These are phyloP conservation scores for Gossypioides kirkii DNA, from an alignment of 345 rosid genomes.

Conservation along the genomic window DNA sequence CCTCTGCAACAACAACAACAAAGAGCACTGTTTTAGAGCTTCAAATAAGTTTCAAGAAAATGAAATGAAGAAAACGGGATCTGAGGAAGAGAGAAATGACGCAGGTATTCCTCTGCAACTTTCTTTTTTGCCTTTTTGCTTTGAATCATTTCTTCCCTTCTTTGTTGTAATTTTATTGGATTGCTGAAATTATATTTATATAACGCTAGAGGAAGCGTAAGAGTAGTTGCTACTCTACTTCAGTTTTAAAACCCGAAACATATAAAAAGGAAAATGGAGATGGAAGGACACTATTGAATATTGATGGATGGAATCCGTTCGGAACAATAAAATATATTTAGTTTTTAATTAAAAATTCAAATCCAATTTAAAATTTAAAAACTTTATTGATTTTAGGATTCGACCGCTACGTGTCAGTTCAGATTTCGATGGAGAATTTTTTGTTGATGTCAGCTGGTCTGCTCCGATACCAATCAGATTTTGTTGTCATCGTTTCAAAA, in stretches of 20 bases:
- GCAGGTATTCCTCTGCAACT: not conserved
- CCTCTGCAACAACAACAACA: too few relatives aligned
- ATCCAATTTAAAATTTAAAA: too few relatives aligned
- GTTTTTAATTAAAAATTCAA: too few relatives aligned
- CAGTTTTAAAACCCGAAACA: slow-evolving; percentile 35
- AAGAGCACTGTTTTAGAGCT: not conserved
- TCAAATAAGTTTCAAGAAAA: not conserved
- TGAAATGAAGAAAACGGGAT: slow-evolving; percentile 2
- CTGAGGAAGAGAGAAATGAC: slow-evolving; percentile 19
- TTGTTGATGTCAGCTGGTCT: not conserved
- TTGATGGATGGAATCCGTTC: not conserved
- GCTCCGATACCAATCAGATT: not conserved
- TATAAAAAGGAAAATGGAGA: not conserved
- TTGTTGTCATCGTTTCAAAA: not conserved
- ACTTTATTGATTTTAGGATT: not conserved
- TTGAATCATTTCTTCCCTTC: slow-evolving; percentile 32
- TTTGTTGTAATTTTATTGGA: not conserved
- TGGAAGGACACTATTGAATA: too few relatives aligned
- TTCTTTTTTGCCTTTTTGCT: slow-evolving; percentile 3
- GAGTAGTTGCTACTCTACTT: slow-evolving; percentile 30
- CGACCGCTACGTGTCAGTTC: not conserved
- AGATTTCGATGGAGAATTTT: not conserved
- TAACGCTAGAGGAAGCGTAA: not conserved
- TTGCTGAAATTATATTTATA: slow-evolving; percentile 4
- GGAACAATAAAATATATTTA: not conserved